These are phyloP conservation scores for Cordyceps javanica DNA, from an alignment of 2,329 filamentous ascomycete genomes.

Conservation along the genomic window DNA sequence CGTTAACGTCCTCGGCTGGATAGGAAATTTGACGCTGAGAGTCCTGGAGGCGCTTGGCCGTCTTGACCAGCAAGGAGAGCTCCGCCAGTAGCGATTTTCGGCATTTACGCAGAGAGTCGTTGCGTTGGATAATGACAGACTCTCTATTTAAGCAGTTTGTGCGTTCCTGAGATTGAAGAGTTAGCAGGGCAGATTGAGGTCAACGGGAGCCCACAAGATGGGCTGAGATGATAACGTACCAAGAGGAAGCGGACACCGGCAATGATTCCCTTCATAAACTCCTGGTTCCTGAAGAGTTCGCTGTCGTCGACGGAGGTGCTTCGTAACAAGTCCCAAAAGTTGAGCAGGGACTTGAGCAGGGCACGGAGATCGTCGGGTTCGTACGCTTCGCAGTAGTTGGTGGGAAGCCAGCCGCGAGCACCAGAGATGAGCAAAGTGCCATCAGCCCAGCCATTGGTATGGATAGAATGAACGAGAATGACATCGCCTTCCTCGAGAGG, in stretches of 20 bases:
- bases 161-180: slow-evolving; percentile 57
- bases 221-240: slow-evolving; percentile 47
- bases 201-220: no score
- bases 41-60: slow-evolving; percentile 78
- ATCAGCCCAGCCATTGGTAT: slow-evolving; percentile 98
- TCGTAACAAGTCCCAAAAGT: slow-evolving; percentile 86
- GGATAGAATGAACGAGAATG: slow-evolving; percentile 89
- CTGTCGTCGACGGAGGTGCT: slow-evolving; percentile 70
- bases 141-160: slow-evolving; percentile 85
- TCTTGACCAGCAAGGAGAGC: slow-evolving; percentile 81
- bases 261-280: slow-evolving; percentile 91
- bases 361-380: slow-evolving; percentile 82
- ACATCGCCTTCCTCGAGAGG: slow-evolving; percentile 87
- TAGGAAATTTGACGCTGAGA: slow-evolving; percentile 47
- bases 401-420: slow-evolving; percentile 89
- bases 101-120: slow-evolving; percentile 69
- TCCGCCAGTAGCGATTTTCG: slow-evolving; percentile 86
- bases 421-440: slow-evolving; percentile 83
- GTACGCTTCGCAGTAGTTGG: slow-evolving; percentile 96
- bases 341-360: slow-evolving; percentile 76
- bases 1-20: slow-evolving; percentile 56
- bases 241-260: slow-evolving; percentile 86
- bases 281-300: slow-evolving; percentile 79
- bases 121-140: slow-evolving; percentile 64
- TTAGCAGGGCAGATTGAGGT: background rate